Evolutionary conservation across 1,139 yeast species (phyloP), one percentile per base, ranked within the genome.

Genomic region (Saccharomyces hybrid): DNA sequence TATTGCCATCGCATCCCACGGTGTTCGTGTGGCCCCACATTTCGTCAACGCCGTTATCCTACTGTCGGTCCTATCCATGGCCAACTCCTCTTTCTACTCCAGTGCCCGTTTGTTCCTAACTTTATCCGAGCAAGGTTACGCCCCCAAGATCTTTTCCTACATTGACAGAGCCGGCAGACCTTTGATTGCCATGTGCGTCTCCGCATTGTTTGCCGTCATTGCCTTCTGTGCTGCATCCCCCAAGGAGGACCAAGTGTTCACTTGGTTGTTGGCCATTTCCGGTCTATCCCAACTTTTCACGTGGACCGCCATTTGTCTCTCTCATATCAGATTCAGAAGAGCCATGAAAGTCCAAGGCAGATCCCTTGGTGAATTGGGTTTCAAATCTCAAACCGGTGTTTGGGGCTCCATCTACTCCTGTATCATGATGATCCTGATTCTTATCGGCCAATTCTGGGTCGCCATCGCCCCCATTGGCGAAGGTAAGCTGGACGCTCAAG

Each of bases 1-100:
- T 58, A 78, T 86, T 65, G 93, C 93, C 32, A 80, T 86, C 55
- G 75, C 79, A 52, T 73, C 78, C 54, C 89, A 85, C 32, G 88
- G 89, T 58, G 82, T 87, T 68, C 72, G 73, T 50, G 90, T 83
- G 31, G 82, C 86, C 28, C 53, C 53, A 28, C 56, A 53, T 34
- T 57, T 75, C 51, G 69, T 79, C 67, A 79, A 78, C 61, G 81
- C 76, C 11, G 79, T 78, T 34, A 78, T 78, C 55, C 63, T 79
- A 59, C 67, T 78, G 49, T 75, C 81, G 1, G 80, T 78, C 26
- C 67, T 76, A 38, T 78, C 80, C 26, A 81, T 76, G 50, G 80
- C 79, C 57, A 78, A 77, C 63, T 77, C 81, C 14, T 79, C 83
- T 11, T 82, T 81, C 49, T 82, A 74, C 61, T 84, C 78, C 52